Evolutionary conservation across 495 filamentous ascomycete species (phyloP).

Genomic region (Penicillium coprophilum): DNA sequence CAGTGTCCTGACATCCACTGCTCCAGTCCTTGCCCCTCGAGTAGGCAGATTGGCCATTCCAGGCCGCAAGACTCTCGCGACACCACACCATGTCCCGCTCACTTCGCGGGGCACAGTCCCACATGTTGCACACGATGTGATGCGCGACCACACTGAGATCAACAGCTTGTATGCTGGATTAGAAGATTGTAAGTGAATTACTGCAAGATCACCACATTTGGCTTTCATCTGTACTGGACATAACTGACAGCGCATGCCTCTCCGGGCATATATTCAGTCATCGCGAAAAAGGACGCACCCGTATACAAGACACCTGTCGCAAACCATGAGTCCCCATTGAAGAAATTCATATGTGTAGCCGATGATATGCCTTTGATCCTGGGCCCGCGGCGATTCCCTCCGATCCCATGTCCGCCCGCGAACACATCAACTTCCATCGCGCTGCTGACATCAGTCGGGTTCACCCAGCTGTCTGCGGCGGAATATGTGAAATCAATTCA

Average conservation of each 20-base stretch:
- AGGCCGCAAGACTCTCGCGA: slow-evolving; percentile 62
- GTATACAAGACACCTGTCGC: slow-evolving; percentile 47
- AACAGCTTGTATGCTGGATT: slow-evolving; percentile 75
- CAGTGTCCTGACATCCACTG: slow-evolving; percentile 26
- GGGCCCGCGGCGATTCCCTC: slow-evolving; percentile 73
- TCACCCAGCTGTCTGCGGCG: slow-evolving; percentile 61
- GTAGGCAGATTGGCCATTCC: slow-evolving; percentile 63
- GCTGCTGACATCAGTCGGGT: slow-evolving; percentile 81
- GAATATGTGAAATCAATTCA: slow-evolving; percentile 65
- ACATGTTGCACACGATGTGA: slow-evolving; percentile 84
- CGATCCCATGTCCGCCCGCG: slow-evolving; percentile 66
- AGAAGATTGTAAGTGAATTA: slow-evolving; percentile 79
- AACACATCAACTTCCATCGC: slow-evolving; percentile 73
- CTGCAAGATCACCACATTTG: not conserved
- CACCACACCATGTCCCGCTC: slow-evolving; percentile 76
- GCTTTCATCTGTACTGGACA: slow-evolving; percentile 4
- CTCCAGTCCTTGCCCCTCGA: slow-evolving; percentile 43
- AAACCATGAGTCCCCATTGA: slow-evolving; percentile 54
- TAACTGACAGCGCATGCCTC: slow-evolving; percentile 32
- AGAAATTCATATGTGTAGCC: slow-evolving; percentile 67
- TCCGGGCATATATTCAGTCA: slow-evolving; percentile 57
- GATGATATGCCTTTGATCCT: slow-evolving; percentile 65
- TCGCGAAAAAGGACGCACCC: slow-evolving; percentile 60
- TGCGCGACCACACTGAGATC: slow-evolving; percentile 62
- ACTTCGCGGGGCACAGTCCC: slow-evolving; percentile 82